Percentiles rank a stretch among this genome's conserved stretches.
These are phyloP conservation scores for Lichtheimia corymbifera DNA, from an alignment of 371 early-diverging fungal species.

Conservation along the genomic window DNA sequence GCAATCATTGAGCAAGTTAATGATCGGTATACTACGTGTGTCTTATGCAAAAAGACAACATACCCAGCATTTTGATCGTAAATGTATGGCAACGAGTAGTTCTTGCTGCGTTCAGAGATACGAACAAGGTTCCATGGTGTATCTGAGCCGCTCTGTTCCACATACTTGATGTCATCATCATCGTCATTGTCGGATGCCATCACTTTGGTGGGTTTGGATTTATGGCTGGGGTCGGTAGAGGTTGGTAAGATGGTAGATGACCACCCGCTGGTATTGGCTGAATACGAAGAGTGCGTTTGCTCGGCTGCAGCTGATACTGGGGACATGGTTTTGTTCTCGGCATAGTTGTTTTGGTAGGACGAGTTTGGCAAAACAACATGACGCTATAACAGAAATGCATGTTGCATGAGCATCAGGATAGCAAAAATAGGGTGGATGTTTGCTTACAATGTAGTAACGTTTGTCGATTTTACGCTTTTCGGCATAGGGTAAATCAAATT, in stretches of 20 bases:
- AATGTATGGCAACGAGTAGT: conserved; percentile 27
- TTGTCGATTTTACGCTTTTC: conserved; percentile 15
- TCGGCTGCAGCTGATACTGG: no score
- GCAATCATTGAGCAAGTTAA: neutral
- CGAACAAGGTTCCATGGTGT: conserved; percentile 47
- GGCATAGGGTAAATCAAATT: conserved; percentile 27
- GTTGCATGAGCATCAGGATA: no score
- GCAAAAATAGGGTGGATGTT: no score
- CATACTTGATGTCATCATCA: neutral
- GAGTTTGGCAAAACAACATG: no score
- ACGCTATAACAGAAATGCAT: no score
- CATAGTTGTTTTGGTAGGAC: no score
- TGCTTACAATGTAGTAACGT: conserved; percentile 26
- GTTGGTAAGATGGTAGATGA: conserved; percentile 9
- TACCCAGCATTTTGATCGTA: conserved; percentile 34
- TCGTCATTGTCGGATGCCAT: neutral
- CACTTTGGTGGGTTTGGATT: neutral
- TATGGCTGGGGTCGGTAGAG: neutral
- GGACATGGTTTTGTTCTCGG: no score
- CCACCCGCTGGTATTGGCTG: conserved; percentile 3
- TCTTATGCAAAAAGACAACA: neutral
- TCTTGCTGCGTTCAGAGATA: conserved; percentile 28
- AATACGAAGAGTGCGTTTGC: neutral
- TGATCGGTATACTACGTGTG: neutral
- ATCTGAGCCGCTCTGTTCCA: neutral